These are phyloP conservation scores for Urtica urens DNA, from an alignment of 306 rosid genomes.

Conservation along the genomic window DNA sequence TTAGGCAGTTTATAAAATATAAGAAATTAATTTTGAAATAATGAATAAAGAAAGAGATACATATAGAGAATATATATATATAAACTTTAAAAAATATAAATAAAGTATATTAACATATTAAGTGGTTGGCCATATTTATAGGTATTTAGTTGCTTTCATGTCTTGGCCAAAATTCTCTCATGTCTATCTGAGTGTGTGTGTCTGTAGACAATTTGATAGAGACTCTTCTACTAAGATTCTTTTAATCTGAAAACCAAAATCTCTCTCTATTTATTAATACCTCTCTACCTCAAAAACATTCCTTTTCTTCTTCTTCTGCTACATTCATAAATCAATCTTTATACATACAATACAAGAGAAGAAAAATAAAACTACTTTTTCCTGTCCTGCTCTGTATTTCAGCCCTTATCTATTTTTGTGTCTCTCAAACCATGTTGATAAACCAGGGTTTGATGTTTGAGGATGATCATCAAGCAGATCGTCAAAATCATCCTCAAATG, in stretches of 20 bases:
- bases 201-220: constrained; percentile 14
- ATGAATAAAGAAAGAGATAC: constrained; percentile 1
- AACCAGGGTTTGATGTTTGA: constrained; percentile 39
- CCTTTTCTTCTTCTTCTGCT: neutral
- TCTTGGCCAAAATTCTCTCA: neutral
- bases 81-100: too few species aligned
- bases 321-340: neutral
- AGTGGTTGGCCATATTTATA: constrained; percentile 24
- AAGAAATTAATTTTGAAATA: neutral
- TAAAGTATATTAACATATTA: neutral
- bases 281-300: neutral
- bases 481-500: constrained; percentile 31
- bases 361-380: neutral
- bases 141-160: constrained; percentile 26
- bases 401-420: neutral
- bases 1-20: neutral
- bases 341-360: neutral
- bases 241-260: neutral
- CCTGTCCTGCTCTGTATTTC: constrained; percentile 10
- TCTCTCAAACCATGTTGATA: constrained; percentile 36
- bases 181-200: constrained; percentile 6
- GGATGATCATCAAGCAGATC: constrained; percentile 13
- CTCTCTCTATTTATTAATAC: neutral
- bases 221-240: constrained; percentile 3
- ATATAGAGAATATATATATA: constrained; percentile 1